phyloP scores from a whole-genome alignment of 352 stramenopile genomes.

The Blastocystis sp. region DNA sequence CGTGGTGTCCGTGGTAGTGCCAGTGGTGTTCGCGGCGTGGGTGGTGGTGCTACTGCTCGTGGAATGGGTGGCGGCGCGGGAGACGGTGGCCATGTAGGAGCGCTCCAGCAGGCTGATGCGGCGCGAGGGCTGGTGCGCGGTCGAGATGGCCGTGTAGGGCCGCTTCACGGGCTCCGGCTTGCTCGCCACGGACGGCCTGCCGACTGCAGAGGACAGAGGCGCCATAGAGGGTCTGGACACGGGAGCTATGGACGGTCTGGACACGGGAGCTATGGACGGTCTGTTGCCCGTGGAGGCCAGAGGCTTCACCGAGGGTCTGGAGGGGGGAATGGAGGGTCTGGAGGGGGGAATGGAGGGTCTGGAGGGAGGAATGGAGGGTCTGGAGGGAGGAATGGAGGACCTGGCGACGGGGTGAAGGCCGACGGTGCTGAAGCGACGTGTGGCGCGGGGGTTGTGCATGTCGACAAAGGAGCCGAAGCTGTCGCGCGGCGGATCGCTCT shows the following conservation, averaged over 20 bases:
- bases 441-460: not conserved
- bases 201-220: no score
- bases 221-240: no score
- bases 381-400: not conserved
- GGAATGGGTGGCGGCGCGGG: no score
- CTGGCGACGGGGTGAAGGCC: not conserved
- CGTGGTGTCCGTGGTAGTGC: not conserved
- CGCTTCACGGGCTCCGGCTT: not conserved
- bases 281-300: not conserved
- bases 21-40: not conserved
- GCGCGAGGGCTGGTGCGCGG: not conserved
- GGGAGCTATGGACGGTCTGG: not conserved
- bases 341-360: not conserved
- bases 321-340: not conserved
- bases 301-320: not conserved
- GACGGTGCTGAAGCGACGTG: conserved; percentile 43
- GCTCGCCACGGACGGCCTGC: not conserved
- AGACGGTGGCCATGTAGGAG: not conserved
- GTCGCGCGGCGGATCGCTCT: not conserved
- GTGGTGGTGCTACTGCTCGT: no score
- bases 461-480: conserved; percentile 56
- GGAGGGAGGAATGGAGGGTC: not conserved
- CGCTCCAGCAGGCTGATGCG: conserved; percentile 48
- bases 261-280: not conserved
- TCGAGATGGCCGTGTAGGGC: not conserved